Base-by-base conservation (phyloP, 2,329 filamentous ascomycete species). In the Colletotrichum sp. region DNA sequence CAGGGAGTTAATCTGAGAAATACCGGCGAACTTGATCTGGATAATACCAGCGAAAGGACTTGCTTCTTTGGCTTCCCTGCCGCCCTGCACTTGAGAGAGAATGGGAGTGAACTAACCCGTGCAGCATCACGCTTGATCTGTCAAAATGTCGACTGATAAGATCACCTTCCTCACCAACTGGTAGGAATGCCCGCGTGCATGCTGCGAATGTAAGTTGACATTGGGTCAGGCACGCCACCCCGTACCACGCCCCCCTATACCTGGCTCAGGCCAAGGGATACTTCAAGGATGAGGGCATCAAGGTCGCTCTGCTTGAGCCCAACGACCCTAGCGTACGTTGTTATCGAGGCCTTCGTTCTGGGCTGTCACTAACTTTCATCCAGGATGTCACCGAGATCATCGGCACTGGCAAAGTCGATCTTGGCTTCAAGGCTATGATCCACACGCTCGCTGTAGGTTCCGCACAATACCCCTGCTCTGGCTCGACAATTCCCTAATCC, bases 1-100 rank as follows among this genome's bases (percentile, higher is more conserved):
- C 79, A 79, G 80, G 79, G 81, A 80, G 80, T 81, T 82, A 84
- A 83, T 93, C 92, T 94, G 92, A 94, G 92, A 94, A 90, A 94
- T 93, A 94, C 93, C 93, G 92, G 88, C 88, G 90, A 95, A 95
- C 93, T 95, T 95, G 93, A 95, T 94, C 93, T 94, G 92, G 92
- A 93, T 93, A 94, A 95, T 94, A 90, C 93, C 93, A 94, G 93
- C 93, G 94, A 93, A 95, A 95, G 93, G 92, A 95, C 91, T 93
- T 95, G 93, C 93, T 93, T 93, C 91, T 92, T 92, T 89, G 87
- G 81, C 78, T 84, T 83, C 84, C 82, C 81, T 81, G 82, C 75
- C 73, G 80, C 82, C 80, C 76, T 78, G 79, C 75, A 76, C 73
- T 30, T 74, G 69, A 71, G 75, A 75, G 79, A 75, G 79, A 80